These are phyloP conservation scores for Nakaseomyces bracarensis DNA, from an alignment of 1,139 yeast species.

Conservation along the genomic window DNA sequence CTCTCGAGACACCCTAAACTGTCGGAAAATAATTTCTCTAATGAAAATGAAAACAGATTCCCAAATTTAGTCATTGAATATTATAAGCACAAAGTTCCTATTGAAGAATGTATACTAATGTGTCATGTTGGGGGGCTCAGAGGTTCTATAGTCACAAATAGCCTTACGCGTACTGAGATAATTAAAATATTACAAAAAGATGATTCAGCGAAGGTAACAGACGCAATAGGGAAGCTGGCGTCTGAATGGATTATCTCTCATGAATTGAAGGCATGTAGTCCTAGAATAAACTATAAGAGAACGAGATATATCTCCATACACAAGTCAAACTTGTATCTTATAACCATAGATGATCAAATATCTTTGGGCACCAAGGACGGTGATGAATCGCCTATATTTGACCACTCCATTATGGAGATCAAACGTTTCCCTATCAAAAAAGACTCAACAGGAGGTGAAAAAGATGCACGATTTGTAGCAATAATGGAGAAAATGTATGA, in stretches of 20 bases:
- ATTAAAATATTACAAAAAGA: constrained; percentile 14
- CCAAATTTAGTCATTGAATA: constrained; percentile 20
- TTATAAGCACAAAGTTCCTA: constrained; percentile 11
- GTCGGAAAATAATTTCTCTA: constrained; percentile 3
- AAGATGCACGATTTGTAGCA: constrained; percentile 34
- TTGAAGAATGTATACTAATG: constrained; percentile 19
- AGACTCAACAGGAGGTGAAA: constrained; percentile 15
- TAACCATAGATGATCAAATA: constrained; percentile 22
- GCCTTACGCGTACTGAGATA: constrained; percentile 11
- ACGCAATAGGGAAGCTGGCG: constrained; percentile 42
- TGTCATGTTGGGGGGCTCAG: constrained; percentile 32
- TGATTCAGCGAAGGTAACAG: constrained; percentile 17
- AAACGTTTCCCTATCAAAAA: constrained; percentile 31
- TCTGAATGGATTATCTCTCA: constrained; percentile 46
- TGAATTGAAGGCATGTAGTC: constrained; percentile 37
- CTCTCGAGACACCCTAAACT: not conserved
- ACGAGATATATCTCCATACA: constrained; percentile 39
- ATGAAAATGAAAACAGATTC: constrained; percentile 16
- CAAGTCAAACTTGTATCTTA: constrained; percentile 13
- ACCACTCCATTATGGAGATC: constrained; percentile 14
- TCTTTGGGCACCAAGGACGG: constrained; percentile 1
- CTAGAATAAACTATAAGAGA: constrained; percentile 39
- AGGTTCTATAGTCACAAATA: constrained; percentile 24
- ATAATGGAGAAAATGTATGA: constrained; percentile 16
- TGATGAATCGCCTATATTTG: not conserved